Percentiles rank a stretch among this genome's conserved stretches.
Conservation (phyloP, 768 basidiomycete genomes). For the Lactarius vividus region DNA sequence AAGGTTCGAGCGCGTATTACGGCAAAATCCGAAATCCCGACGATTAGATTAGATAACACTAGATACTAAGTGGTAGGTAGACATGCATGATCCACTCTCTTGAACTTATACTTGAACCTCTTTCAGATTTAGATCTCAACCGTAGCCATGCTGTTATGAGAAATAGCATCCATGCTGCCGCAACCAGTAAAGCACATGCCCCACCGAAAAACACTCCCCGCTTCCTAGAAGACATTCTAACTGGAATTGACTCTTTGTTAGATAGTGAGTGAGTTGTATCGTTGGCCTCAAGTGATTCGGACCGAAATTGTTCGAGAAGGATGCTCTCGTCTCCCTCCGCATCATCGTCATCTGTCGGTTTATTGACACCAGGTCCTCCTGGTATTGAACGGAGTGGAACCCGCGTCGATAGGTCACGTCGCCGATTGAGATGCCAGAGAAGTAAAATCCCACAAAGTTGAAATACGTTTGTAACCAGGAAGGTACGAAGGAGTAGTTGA, state of each 20-base stretch:
- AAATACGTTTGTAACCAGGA: conserved; percentile 54
- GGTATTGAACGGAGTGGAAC: background rate
- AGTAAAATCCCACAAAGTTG: conserved; percentile 53
- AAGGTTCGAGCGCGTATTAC: conserved; percentile 7
- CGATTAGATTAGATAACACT: background rate
- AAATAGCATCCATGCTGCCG: conserved; percentile 62
- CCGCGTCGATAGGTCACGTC: conserved; percentile 36
- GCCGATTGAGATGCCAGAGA: conserved; percentile 48
- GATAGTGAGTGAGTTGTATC: background rate
- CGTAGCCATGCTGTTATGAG: conserved; percentile 58
- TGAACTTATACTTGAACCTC: conserved; percentile 21
- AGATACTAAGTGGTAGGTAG: background rate
- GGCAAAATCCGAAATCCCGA: conserved; percentile 15
- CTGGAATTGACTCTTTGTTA: background rate
- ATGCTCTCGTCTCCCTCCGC: conserved; percentile 24
- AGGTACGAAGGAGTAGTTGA: conserved; percentile 55
- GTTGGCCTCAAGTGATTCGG: conserved; percentile 25
- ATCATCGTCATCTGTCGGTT: conserved; percentile 17
- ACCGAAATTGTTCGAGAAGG: conserved; percentile 34
- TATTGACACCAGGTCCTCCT: background rate
- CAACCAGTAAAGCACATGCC: conserved; percentile 43
- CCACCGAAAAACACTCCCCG: conserved; percentile 52
- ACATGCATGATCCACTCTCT: background rate
- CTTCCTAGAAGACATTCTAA: background rate
- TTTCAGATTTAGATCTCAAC: conserved; percentile 45